Conservation (phyloP, 2,329 filamentous ascomycete species). For the Cladosporium sp. region DNA sequence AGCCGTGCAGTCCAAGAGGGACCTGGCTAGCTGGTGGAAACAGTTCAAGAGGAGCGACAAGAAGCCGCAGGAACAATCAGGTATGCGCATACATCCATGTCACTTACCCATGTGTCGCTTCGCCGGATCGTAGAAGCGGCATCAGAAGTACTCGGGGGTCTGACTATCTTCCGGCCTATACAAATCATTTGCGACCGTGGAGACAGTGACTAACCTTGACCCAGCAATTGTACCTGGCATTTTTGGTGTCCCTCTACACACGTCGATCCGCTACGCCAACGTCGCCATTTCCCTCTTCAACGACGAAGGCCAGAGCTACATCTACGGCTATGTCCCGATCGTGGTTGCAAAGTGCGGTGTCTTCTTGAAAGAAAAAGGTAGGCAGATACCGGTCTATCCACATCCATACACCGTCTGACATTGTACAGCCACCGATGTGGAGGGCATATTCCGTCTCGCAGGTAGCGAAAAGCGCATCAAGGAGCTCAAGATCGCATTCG, state of each 20-base stretch:
- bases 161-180: neutral
- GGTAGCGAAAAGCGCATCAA: constrained; percentile 98
- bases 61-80: constrained; percentile 61
- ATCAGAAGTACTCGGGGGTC: neutral
- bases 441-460: constrained; percentile 93
- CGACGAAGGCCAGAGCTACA: constrained; percentile 88
- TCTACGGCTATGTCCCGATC: constrained; percentile 97
- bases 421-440: constrained; percentile 74
- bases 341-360: constrained; percentile 98
- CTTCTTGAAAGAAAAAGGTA: constrained; percentile 96
- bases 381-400: constrained; percentile 26
- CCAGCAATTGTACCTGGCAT: constrained; percentile 59
- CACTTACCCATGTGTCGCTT: no score
- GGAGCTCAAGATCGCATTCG: constrained; percentile 85
- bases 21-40: constrained; percentile 96
- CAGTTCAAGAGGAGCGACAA: constrained; percentile 71
- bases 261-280: constrained; percentile 96
- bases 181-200: neutral
- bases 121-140: neutral
- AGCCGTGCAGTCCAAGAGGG: constrained; percentile 78
- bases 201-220: neutral
- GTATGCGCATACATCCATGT: constrained; percentile 37
- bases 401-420: neutral
- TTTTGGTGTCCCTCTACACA: constrained; percentile 87
- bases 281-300: constrained; percentile 96